These are phyloP conservation scores for Hirsutella rhossiliensis DNA, from an alignment of 2,329 filamentous ascomycete species.

Conservation along the genomic window DNA sequence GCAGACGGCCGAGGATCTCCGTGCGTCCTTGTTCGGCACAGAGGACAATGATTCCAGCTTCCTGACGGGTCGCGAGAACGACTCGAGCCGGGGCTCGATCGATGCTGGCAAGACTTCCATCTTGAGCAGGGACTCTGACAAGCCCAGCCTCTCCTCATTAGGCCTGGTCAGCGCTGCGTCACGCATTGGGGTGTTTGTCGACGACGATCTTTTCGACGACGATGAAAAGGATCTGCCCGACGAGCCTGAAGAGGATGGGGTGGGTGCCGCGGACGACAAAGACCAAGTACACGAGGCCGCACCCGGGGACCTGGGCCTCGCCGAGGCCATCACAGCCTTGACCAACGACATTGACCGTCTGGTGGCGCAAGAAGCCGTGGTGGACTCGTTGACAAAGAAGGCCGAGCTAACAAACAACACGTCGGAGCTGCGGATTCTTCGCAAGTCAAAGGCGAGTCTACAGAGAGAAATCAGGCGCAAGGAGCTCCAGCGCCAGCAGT, in stretches of 20 bases:
- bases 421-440: constrained; percentile 79
- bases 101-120: constrained; percentile 31
- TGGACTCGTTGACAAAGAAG: constrained; percentile 85
- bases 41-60: constrained; percentile 32
- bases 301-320: constrained; percentile 83
- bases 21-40: constrained; percentile 50
- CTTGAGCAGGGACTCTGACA: constrained; percentile 40
- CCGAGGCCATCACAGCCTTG: constrained; percentile 83
- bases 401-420: constrained; percentile 96
- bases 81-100: constrained; percentile 49
- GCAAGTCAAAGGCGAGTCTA: constrained; percentile 87
- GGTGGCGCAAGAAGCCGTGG: constrained; percentile 74
- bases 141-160: constrained; percentile 80
- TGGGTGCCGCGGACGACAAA: constrained; percentile 30
- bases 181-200: constrained; percentile 82
- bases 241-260: constrained; percentile 59
- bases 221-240: constrained; percentile 78
- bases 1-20: constrained; percentile 50
- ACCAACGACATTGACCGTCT: constrained; percentile 85
- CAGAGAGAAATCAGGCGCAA: constrained; percentile 88
- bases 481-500: constrained; percentile 91
- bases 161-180: constrained; percentile 82
- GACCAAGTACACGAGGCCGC: constrained; percentile 88
- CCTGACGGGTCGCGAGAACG: constrained; percentile 41
- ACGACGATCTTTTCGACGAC: constrained; percentile 87